phyloP scores from a whole-genome alignment of 164 flowering plant genomes.

The Stephania japonica region DNA sequence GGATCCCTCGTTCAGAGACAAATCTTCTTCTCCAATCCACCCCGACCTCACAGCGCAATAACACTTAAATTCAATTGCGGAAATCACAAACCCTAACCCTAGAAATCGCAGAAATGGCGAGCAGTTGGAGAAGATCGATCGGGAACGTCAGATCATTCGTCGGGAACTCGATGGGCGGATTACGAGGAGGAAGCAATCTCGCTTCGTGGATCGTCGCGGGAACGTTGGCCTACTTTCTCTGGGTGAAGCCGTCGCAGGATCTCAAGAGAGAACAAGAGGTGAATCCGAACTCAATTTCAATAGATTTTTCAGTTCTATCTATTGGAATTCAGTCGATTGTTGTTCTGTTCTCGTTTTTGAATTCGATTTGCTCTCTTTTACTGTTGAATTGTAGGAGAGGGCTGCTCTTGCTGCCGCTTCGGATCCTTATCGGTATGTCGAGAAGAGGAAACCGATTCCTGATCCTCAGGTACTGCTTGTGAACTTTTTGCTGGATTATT shows the following conservation, averaged over 20 bases:
- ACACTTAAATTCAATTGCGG: background rate
- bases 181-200: slow-evolving; percentile 66
- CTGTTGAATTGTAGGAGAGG: slow-evolving; percentile 42
- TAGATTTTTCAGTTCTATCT: background rate
- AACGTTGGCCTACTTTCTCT: slow-evolving; percentile 78
- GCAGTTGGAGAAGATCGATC: slow-evolving; percentile 51
- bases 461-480: slow-evolving; percentile 62
- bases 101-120: slow-evolving; percentile 26
- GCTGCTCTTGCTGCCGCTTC: slow-evolving; percentile 63
- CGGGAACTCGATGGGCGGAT: slow-evolving; percentile 73
- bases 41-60: background rate
- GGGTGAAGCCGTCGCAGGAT: slow-evolving; percentile 87
- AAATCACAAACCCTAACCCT: background rate
- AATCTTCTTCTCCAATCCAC: background rate
- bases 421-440: slow-evolving; percentile 62
- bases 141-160: slow-evolving; percentile 71
- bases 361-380: background rate
- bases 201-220: slow-evolving; percentile 96
- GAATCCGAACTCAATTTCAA: background rate
- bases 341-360: background rate
- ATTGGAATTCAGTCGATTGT: background rate
- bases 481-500: background rate
- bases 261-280: slow-evolving; percentile 80
- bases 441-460: slow-evolving; percentile 67
- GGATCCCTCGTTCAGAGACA: background rate